Conservation (phyloP, 148 eudicot species). For the Arctostaphylos glauca region DNA sequence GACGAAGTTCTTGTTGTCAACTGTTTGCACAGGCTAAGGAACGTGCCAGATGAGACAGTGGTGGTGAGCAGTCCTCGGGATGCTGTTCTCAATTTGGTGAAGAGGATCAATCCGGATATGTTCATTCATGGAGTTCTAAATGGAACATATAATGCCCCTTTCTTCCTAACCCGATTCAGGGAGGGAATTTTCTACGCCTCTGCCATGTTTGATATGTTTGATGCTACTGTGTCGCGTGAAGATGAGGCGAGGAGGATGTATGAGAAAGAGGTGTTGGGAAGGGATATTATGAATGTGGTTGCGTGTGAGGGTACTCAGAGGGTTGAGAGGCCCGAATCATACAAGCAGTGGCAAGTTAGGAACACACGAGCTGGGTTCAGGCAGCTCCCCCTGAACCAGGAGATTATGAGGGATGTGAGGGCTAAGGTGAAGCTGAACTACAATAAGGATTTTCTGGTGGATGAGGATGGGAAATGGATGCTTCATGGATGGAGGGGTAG, state of each 20-base stretch:
- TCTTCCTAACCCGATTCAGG: conserved; percentile 37
- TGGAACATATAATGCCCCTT: conserved; percentile 36
- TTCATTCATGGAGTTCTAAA: conserved; percentile 40
- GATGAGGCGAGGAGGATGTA: conserved; percentile 24
- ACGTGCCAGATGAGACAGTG: conserved; percentile 39
- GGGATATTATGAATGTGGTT: conserved; percentile 43
- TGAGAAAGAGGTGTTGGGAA: conserved; percentile 38
- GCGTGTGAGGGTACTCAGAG: conserved; percentile 66
- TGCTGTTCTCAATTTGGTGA: conserved; percentile 35
- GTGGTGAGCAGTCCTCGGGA: conserved; percentile 37
- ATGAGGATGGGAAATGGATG: conserved; percentile 57
- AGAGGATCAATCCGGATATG: conserved; percentile 33
- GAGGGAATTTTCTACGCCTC: conserved; percentile 40
- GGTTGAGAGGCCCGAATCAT: conserved; percentile 60
- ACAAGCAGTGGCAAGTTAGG: conserved; percentile 65
- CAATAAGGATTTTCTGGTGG: conserved; percentile 54
- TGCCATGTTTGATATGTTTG: conserved; percentile 41
- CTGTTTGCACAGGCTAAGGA: conserved; percentile 26
- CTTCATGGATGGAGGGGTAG: conserved; percentile 82
- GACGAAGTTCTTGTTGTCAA: conserved; percentile 41
- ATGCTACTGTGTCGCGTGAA: conserved; percentile 25
- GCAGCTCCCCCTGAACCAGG: conserved; percentile 31
- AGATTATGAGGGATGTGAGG: conserved; percentile 27
- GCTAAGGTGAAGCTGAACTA: conserved; percentile 40
- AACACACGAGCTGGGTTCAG: conserved; percentile 47